Evolutionary conservation across 2,329 filamentous ascomycete genomes (phyloP).

Genomic region (Trichoderma semiorbis): DNA sequence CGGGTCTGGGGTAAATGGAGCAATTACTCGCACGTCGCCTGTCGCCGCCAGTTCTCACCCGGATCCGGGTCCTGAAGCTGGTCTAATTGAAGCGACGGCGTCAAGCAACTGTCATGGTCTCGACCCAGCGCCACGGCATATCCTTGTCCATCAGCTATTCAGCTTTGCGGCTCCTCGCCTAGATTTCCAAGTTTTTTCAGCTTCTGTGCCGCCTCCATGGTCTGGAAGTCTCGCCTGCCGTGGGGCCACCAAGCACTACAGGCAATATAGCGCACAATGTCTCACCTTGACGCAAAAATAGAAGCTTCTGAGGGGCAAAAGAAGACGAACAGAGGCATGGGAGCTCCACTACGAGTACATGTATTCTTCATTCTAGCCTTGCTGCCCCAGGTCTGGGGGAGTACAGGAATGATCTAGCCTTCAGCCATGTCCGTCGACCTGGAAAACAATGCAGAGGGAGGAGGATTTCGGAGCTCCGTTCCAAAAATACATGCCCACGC

Average conservation of each 20-base stretch:
- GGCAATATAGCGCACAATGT: background rate
- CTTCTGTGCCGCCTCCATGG: background rate
- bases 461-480: background rate
- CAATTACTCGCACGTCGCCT: background rate
- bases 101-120: background rate
- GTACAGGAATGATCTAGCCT: background rate
- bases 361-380: background rate
- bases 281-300: background rate
- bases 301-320: background rate
- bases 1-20: background rate
- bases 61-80: background rate
- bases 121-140: background rate
- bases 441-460: background rate
- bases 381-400: background rate
- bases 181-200: background rate
- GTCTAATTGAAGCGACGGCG: background rate
- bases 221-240: background rate
- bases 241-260: background rate
- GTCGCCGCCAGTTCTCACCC: background rate
- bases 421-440: background rate
- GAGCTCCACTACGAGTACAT: background rate
- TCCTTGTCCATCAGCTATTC: background rate
- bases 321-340: background rate
- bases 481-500: background rate
- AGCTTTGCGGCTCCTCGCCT: background rate